Evolutionary conservation across 2,329 filamentous ascomycete species (phyloP), one percentile per base, ranked within the genome.

Genomic region (Cyphellophora attinorum): DNA sequence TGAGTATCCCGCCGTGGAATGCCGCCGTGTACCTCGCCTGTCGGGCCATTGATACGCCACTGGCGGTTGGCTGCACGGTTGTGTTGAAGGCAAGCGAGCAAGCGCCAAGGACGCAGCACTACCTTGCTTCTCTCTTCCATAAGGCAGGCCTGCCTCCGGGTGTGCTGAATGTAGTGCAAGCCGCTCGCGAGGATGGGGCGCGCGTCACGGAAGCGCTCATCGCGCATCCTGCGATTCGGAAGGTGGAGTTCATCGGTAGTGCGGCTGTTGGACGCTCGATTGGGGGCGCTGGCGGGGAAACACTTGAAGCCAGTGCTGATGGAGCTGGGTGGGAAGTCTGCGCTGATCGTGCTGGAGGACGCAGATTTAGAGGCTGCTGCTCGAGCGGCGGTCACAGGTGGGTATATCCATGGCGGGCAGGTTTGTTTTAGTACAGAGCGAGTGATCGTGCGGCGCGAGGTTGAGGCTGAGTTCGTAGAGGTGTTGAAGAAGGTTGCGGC

Each of bases 311-410:
- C 85, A 52, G 78, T 91, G 31, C 93, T 85, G 15, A 86, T 93
- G 81, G 86, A 93, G 61, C 70, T 93, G 0, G 86, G 85, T 37
- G 85, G 86, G 33, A 93, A 93, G 63, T 85, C 79, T 40, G 83
- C 85, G 0, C 66, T 85, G 23, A 66, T 94, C 33, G 69, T 93
- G 25, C 74, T 93, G 1, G 81, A 83, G 1, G 85, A 91, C 51
- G 82, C 82, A 12, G 74, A 85, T 32, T 59, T 89, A 11, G 76
- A 83, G 29, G 74, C 75, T 50, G 86, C 85, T 0, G 5, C 33
- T 16, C 3, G 14, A 31, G 21, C 21, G 6, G 34, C 23, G n/a
- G 27, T 21, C 5, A 23, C 36, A 3, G 37, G 33, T 13, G 33
- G 31, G 11, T 43, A 39, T 27, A 27, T 45, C 18, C 35, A 64